Percentiles rank a stretch among this genome's conserved stretches.
phyloP scores from a whole-genome alignment of 306 rosid genomes.

The Alnus rubra region DNA sequence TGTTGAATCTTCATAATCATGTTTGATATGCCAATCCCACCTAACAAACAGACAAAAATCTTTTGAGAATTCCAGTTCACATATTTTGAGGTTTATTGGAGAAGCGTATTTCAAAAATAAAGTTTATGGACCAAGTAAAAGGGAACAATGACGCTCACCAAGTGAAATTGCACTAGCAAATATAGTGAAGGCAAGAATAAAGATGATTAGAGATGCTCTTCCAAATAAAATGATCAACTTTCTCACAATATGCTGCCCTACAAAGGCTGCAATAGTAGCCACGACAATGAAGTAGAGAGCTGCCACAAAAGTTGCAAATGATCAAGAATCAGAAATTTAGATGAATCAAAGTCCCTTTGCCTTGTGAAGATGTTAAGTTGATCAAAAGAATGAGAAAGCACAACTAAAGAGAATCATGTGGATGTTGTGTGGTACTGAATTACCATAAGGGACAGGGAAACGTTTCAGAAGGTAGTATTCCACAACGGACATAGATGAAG shows the following conservation, averaged over 20 bases:
- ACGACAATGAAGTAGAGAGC: constrained; percentile 68
- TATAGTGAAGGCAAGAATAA: constrained; percentile 72
- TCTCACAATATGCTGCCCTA: constrained; percentile 81
- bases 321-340: not conserved
- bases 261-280: constrained; percentile 74
- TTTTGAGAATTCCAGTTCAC: constrained; percentile 16
- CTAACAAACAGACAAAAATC: constrained; percentile 35
- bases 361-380: not conserved
- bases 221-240: constrained; percentile 61
- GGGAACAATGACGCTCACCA: constrained; percentile 41
- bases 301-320: constrained; percentile 31
- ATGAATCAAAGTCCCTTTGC: not conserved
- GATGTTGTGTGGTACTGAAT: constrained; percentile 3
- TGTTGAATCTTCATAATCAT: constrained; percentile 51
- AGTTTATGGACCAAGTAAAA: not conserved
- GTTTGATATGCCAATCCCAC: constrained; percentile 81
- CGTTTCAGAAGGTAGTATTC: constrained; percentile 87
- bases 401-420: not conserved
- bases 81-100: not conserved
- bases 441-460: constrained; percentile 89
- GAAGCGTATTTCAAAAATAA: not conserved
- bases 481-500: constrained; percentile 95
- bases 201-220: constrained; percentile 86
- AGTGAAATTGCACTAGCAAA: constrained; percentile 75
- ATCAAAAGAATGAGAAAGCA: not conserved